Evolutionary conservation across 2,329 filamentous ascomycete genomes (phyloP).

Genomic region (Fusarium algeriense): DNA sequence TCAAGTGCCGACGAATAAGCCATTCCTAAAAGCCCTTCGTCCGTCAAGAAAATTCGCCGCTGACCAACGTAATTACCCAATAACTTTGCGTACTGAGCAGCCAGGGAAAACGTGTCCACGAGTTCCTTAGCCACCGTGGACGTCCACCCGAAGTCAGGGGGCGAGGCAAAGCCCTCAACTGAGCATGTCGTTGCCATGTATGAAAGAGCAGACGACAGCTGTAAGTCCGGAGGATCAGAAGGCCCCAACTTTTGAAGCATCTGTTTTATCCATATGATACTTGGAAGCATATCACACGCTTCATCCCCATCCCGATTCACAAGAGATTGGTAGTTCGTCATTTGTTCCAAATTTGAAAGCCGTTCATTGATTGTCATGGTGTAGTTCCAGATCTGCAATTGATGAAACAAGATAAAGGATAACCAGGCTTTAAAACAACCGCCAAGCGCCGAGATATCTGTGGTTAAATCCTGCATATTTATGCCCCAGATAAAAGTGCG

Average conservation of each 20-base stretch:
- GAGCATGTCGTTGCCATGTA: neutral
- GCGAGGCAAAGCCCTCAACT: accelerated
- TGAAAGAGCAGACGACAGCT: neutral
- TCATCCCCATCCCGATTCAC: neutral
- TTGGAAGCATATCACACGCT: neutral
- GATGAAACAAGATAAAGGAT: neutral
- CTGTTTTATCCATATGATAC: neutral
- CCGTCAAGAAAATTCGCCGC: neutral
- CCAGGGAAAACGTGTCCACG: neutral
- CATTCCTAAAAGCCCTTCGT: neutral
- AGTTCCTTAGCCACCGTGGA: neutral
- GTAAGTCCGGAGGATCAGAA: neutral
- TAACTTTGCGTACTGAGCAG: neutral
- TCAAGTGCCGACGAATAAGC: neutral
- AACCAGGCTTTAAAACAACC: neutral
- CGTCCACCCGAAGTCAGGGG: neutral
- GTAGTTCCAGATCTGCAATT: neutral
- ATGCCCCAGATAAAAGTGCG: neutral
- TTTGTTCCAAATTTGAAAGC: neutral
- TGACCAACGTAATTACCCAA: neutral
- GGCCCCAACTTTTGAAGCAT: neutral
- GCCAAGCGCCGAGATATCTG: neutral
- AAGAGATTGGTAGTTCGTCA: neutral
- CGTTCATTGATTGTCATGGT: neutral
- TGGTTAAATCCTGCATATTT: neutral